Percentiles rank a stretch among this genome's conserved stretches.
phyloP scores from a whole-genome alignment of 2,329 filamentous ascomycete genomes.

The Botrytis sinoallii region DNA sequence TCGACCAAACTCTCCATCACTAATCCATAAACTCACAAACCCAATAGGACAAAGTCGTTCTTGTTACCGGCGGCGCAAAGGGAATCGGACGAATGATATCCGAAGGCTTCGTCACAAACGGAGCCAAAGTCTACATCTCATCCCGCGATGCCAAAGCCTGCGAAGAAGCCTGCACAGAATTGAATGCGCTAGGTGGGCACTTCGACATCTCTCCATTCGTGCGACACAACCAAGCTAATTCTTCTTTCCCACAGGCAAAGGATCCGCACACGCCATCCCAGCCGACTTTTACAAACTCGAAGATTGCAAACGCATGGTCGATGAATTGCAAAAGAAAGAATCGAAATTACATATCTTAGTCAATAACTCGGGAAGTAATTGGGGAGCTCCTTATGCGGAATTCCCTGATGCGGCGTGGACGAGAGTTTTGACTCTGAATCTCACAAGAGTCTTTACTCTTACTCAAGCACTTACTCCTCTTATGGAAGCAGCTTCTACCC shows the following conservation, averaged over 20 bases:
- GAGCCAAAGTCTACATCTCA: conserved; percentile 67
- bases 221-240: neutral
- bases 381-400: conserved; percentile 57
- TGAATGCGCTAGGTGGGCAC: conserved; percentile 50
- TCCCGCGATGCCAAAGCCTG: conserved; percentile 61
- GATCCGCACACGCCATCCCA: conserved; percentile 56
- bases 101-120: conserved; percentile 61
- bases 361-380: conserved; percentile 64
- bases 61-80: conserved; percentile 57
- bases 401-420: conserved; percentile 59
- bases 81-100: conserved; percentile 68
- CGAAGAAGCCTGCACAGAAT: conserved; percentile 55
- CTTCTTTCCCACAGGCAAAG: conserved; percentile 39
- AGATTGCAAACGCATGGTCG: conserved; percentile 55
- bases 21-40: conserved; percentile 1
- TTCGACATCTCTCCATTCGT: neutral
- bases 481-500: conserved; percentile 49
- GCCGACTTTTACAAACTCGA: conserved; percentile 63
- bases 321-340: conserved; percentile 53
- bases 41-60: conserved; percentile 51
- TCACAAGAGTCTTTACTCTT: conserved; percentile 64
- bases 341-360: conserved; percentile 57
- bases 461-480: conserved; percentile 61
- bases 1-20: conserved; percentile 10
- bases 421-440: conserved; percentile 56